Evolutionary conservation across 345 rosid species (phyloP).

Genomic region (Acer campestre): DNA sequence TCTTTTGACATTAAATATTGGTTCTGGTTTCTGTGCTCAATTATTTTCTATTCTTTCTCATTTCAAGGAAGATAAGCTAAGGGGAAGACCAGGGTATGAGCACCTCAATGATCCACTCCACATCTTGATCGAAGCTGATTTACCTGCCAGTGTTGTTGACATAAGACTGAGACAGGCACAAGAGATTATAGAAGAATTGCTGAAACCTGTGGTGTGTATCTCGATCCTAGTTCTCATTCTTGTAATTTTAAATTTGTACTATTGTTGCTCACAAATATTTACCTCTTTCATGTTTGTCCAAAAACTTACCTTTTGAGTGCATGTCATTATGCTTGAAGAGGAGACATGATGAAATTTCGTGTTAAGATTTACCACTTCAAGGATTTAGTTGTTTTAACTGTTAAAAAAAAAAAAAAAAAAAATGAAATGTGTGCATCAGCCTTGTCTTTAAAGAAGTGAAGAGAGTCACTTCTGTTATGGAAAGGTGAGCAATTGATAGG

Average conservation of each 20-base stretch:
- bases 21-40: constrained; percentile 15
- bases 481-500: not conserved
- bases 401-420: too few species aligned
- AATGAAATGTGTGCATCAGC: not conserved
- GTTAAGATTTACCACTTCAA: constrained; percentile 5
- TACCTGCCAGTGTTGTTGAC: constrained; percentile 65
- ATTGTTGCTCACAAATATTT: not conserved
- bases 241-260: not conserved
- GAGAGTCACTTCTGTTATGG: not conserved
- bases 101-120: constrained; percentile 76
- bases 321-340: not conserved
- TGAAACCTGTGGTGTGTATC: constrained; percentile 82
- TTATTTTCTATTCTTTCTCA: constrained; percentile 19
- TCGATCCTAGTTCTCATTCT: constrained; percentile 6
- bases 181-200: constrained; percentile 84
- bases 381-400: not conserved
- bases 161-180: constrained; percentile 68
- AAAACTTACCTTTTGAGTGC: constrained; percentile 9
- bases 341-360: not conserved
- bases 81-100: constrained; percentile 77
- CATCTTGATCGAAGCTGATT: constrained; percentile 75
- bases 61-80: constrained; percentile 67
- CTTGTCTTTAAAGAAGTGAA: not conserved
- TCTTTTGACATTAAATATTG: constrained; percentile 6
- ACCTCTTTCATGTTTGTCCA: not conserved